Conservation (phyloP, 2,329 filamentous ascomycete species). For the Aspergillus niger region DNA sequence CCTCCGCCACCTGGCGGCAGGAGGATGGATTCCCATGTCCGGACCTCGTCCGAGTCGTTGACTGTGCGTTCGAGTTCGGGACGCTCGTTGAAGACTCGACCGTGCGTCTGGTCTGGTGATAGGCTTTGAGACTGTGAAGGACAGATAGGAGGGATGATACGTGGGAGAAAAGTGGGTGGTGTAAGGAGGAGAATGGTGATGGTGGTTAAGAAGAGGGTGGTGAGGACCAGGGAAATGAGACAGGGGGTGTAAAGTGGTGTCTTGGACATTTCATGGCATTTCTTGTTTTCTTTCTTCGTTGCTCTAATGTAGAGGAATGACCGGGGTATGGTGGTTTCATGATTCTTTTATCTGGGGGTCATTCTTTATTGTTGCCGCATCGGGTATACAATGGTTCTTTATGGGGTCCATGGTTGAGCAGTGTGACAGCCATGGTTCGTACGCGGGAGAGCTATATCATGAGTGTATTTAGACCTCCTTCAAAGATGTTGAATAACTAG, state of each 20-base stretch:
- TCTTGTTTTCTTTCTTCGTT: not conserved
- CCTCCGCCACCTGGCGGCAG: slow-evolving; percentile 10
- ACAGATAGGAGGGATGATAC: not conserved
- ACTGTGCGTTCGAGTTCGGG: not conserved
- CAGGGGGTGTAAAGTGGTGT: not conserved
- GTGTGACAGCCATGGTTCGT: no score
- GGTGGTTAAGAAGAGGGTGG: slow-evolving; percentile 9
- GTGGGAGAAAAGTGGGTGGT: slow-evolving; percentile 4
- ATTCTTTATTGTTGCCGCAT: not conserved
- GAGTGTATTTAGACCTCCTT: no score
- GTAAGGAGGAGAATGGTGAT: slow-evolving; percentile 9
- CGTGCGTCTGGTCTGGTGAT: not conserved
- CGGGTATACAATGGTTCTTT: not conserved
- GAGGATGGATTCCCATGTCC: slow-evolving; percentile 13
- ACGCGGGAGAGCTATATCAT: no score
- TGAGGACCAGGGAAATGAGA: slow-evolving; percentile 3
- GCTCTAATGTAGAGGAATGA: no score
- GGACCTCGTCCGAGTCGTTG: not conserved
- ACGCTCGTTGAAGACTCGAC: not conserved
- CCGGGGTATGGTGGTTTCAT: not conserved
- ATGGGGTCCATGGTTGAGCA: not conserved
- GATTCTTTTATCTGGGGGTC: not conserved
- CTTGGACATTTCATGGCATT: not conserved
- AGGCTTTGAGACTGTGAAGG: not conserved
- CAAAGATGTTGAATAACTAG: not conserved